These are phyloP conservation scores for Pilasporangium apinafurcum DNA, from an alignment of 352 stramenopile species.

Conservation along the genomic window DNA sequence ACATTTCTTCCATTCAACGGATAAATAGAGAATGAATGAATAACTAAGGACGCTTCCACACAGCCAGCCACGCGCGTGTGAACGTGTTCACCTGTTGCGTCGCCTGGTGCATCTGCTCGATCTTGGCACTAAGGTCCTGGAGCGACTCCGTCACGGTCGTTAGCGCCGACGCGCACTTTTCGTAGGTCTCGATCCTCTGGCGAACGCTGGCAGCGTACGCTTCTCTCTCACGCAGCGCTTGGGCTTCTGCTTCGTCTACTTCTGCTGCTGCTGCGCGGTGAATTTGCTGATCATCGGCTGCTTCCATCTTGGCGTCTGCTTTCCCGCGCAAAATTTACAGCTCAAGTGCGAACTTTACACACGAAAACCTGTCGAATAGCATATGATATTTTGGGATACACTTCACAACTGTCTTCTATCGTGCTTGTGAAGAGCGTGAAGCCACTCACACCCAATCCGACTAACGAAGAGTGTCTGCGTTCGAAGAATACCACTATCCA, in stretches of 20 bases:
- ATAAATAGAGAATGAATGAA: slow-evolving; percentile 4
- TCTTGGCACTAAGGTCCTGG: slow-evolving; percentile 53
- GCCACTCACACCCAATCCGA: too few species aligned
- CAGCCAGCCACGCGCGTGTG: slow-evolving; percentile 60
- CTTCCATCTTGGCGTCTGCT: slow-evolving; percentile 3
- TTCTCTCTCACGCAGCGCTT: slow-evolving; percentile 13
- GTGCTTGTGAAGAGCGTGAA: too few species aligned
- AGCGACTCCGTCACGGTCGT: slow-evolving; percentile 44
- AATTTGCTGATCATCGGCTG: too few species aligned
- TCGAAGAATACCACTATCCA: too few species aligned
- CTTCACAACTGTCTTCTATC: too few species aligned
- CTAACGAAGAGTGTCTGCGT: too few species aligned
- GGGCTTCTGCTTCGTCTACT: neutral
- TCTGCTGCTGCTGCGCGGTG: slow-evolving; percentile 8
- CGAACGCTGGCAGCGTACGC: slow-evolving; percentile 39
- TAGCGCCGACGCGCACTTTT: slow-evolving; percentile 51
- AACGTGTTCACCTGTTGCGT: slow-evolving; percentile 72
- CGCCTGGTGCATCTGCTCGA: slow-evolving; percentile 55
- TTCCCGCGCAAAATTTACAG: neutral
- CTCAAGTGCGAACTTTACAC: slow-evolving; percentile 7
- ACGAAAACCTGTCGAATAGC: too few species aligned
- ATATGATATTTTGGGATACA: too few species aligned
- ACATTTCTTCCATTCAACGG: slow-evolving; percentile 1
- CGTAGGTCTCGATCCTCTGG: slow-evolving; percentile 53
- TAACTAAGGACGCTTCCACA: slow-evolving; percentile 50